These are phyloP conservation scores for Straminergon stramineum DNA, from an alignment of 225 moss, liverwort and hornwort species.

Conservation along the genomic window DNA sequence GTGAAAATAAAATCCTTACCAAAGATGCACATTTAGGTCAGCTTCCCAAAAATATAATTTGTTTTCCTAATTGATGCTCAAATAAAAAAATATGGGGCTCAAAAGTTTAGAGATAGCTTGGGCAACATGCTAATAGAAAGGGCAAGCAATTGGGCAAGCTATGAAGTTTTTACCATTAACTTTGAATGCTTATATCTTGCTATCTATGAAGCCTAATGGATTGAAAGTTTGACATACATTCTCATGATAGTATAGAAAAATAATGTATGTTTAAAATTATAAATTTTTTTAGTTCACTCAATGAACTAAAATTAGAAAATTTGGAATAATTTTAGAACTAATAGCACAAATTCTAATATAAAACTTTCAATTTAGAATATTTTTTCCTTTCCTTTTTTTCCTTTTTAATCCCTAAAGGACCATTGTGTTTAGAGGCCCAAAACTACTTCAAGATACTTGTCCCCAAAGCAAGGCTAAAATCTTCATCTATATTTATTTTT, in stretches of 20 bases:
- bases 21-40: neutral
- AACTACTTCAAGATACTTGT: too few species aligned
- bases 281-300: neutral
- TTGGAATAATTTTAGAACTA: neutral
- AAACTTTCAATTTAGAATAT: neutral
- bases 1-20: neutral
- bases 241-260: neutral
- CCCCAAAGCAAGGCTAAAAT: too few species aligned
- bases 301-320: neutral
- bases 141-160: neutral
- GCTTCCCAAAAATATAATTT: neutral
- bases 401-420: neutral
- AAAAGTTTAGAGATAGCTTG: too few species aligned
- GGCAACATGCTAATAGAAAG: neutral
- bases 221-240: neutral
- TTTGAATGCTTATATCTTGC: neutral
- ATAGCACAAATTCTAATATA: neutral
- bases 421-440: too few species aligned
- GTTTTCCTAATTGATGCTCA: fast-evolving
- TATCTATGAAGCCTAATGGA: neutral
- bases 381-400: neutral
- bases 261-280: neutral
- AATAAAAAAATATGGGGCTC: neutral
- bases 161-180: neutral
- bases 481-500: too few species aligned